phyloP scores from a whole-genome alignment of 768 basidiomycete species.

The Baorangia bicolor region DNA sequence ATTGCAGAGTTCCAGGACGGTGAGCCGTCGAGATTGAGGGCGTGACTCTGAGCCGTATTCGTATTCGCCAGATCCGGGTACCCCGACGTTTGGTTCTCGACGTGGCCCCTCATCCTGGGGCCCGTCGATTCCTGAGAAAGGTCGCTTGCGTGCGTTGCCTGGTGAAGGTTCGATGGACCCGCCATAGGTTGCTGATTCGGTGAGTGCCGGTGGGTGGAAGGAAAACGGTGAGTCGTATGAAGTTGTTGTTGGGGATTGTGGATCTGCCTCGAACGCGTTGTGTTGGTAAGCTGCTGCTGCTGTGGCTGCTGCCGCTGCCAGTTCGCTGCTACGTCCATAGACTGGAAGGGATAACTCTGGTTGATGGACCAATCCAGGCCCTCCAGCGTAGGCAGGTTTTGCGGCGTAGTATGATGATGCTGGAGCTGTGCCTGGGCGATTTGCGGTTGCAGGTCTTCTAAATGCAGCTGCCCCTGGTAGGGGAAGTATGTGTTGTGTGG shows the following conservation, averaged over 20 bases:
- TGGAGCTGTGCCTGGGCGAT: constrained; percentile 71
- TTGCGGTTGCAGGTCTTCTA: constrained; percentile 57
- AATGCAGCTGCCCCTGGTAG: constrained; percentile 53
- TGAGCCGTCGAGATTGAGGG: constrained; percentile 76
- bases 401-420: constrained; percentile 59
- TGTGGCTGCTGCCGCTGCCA: constrained; percentile 36
- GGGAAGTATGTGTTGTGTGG: constrained; percentile 53
- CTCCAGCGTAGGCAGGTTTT: constrained; percentile 47
- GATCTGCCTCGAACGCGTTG: constrained; percentile 32
- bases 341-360: constrained; percentile 42
- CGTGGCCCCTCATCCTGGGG: constrained; percentile 40
- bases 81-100: constrained; percentile 34
- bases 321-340: constrained; percentile 39
- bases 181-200: constrained; percentile 34
- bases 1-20: constrained; percentile 89
- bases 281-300: constrained; percentile 31
- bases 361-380: constrained; percentile 53
- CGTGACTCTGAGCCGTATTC: constrained; percentile 74
- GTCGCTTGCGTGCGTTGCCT: constrained; percentile 59
- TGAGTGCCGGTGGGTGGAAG: constrained; percentile 66
- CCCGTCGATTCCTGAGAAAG: constrained; percentile 57
- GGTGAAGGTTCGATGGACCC: constrained; percentile 36
- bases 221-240: constrained; percentile 71
- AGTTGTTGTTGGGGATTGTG: constrained; percentile 27
- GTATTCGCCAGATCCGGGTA: constrained; percentile 43